These are phyloP conservation scores for Xerophyta viscosa DNA, from an alignment of 106 monocot genomes.

Conservation along the genomic window DNA sequence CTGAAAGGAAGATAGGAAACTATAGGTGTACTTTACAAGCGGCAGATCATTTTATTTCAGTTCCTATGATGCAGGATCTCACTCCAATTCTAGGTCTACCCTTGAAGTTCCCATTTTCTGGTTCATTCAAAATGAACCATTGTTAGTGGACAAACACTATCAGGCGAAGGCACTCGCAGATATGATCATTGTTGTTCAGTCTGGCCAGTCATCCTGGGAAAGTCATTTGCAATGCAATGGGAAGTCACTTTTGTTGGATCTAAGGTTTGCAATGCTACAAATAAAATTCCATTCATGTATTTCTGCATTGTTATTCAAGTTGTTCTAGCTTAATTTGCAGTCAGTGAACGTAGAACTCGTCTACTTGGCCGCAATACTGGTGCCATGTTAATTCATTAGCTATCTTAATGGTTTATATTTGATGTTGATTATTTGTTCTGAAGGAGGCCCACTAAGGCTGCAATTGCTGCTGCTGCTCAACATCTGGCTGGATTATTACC, in stretches of 20 bases:
- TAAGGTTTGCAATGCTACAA: conserved; percentile 42
- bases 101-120: conserved; percentile 93
- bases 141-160: conserved; percentile 91
- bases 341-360: background rate
- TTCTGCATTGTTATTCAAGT: too few species aligned
- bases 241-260: conserved; percentile 64
- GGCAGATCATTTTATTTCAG: too few species aligned
- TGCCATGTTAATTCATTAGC: too few species aligned
- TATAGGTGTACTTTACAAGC: too few species aligned
- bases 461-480: conserved; percentile 83
- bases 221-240: conserved; percentile 96
- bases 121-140: conserved; percentile 84
- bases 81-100: conserved; percentile 55
- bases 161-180: conserved; percentile 82
- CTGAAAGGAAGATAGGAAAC: too few species aligned
- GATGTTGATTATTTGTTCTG: conserved; percentile 2
- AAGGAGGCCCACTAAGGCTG: conserved; percentile 88
- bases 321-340: background rate
- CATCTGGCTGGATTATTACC: conserved; percentile 89
- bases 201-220: conserved; percentile 77
- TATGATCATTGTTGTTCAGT: conserved; percentile 94
- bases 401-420: too few species aligned
- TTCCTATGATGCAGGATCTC: conserved; percentile 44
- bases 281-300: too few species aligned
- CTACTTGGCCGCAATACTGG: too few species aligned